Conservation (phyloP, 1,284 basidiomycete genomes). For the Phellopilus nigrolimitatus region DNA sequence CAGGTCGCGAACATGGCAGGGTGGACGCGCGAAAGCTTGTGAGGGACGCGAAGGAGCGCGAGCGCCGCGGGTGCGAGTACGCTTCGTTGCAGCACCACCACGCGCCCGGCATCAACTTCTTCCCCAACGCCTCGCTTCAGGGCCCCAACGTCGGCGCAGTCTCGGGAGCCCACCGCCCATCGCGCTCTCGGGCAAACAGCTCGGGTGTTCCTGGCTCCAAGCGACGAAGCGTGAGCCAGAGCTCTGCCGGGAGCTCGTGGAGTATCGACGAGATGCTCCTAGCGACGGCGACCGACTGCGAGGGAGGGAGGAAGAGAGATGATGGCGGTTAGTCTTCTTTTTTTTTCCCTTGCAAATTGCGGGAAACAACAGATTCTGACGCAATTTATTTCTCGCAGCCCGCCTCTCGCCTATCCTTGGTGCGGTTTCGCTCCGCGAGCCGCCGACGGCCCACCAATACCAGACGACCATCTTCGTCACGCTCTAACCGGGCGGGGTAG, state of each 20-base stretch:
- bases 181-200: no score
- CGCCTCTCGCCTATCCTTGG: neutral
- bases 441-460: slow-evolving; percentile 36
- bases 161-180: no score
- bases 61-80: no score
- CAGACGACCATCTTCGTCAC: slow-evolving; percentile 63
- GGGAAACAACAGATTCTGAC: neutral
- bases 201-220: no score
- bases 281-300: slow-evolving; percentile 40
- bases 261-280: slow-evolving; percentile 61
- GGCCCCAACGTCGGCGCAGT: no score
- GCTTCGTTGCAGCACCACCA: no score
- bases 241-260: slow-evolving; percentile 29
- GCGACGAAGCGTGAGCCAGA: slow-evolving; percentile 18
- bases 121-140: no score
- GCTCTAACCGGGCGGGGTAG: no score
- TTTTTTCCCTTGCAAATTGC: neutral
- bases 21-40: no score
- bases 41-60: no score
- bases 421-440: slow-evolving; percentile 34
- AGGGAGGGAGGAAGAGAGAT: neutral
- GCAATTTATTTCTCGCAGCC: neutral
- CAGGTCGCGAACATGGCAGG: no score
- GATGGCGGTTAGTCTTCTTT: neutral
- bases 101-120: no score